A percentile compares a stretch with the other conserved stretches of the same genome.
Conservation (phyloP, 345 rosid species). For the Syzygium aromaticum region DNA sequence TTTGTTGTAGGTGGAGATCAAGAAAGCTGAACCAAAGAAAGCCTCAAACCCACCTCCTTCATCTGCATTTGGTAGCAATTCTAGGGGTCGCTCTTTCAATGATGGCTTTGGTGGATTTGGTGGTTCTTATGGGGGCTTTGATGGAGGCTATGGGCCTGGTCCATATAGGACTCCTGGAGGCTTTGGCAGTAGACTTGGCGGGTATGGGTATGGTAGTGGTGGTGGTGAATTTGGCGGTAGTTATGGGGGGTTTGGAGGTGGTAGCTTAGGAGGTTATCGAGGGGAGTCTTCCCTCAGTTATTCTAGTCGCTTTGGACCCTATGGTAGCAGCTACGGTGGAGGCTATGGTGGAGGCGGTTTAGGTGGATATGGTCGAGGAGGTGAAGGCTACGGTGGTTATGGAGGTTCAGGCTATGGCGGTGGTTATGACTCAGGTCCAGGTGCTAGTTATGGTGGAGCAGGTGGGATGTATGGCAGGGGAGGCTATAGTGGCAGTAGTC, state of each 20-base stretch:
- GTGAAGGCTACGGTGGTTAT: slow-evolving; percentile 44
- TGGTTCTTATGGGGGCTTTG: slow-evolving; percentile 74
- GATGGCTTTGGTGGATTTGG: slow-evolving; percentile 74
- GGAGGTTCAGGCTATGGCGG: slow-evolving; percentile 56
- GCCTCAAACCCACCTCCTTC: slow-evolving; percentile 82
- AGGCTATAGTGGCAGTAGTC: slow-evolving; percentile 90
- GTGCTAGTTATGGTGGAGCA: slow-evolving; percentile 72
- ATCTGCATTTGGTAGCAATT: slow-evolving; percentile 63
- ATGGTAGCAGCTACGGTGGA: slow-evolving; percentile 70
- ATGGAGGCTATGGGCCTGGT: slow-evolving; percentile 35
- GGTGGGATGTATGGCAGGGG: slow-evolving; percentile 80
- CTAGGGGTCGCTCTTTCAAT: slow-evolving; percentile 59
- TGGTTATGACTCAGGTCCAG: slow-evolving; percentile 77
- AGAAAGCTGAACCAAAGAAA: slow-evolving; percentile 99
- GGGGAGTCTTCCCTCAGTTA: slow-evolving; percentile 80
- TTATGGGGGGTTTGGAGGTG: slow-evolving; percentile 49
- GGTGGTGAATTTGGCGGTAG: slow-evolving; percentile 68
- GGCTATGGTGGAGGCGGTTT: slow-evolving; percentile 50
- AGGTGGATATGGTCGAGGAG: slow-evolving; percentile 72
- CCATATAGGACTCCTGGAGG: slow-evolving; percentile 45
- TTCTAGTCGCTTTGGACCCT: slow-evolving; percentile 83
- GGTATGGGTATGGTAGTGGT: slow-evolving; percentile 60
- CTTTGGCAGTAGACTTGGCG: slow-evolving; percentile 41
- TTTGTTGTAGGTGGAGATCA: slow-evolving; percentile 99
- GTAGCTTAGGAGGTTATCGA: slow-evolving; percentile 60